phyloP scores from a whole-genome alignment of 345 rosid genomes.

The Eucalyptus lansdowneana region DNA sequence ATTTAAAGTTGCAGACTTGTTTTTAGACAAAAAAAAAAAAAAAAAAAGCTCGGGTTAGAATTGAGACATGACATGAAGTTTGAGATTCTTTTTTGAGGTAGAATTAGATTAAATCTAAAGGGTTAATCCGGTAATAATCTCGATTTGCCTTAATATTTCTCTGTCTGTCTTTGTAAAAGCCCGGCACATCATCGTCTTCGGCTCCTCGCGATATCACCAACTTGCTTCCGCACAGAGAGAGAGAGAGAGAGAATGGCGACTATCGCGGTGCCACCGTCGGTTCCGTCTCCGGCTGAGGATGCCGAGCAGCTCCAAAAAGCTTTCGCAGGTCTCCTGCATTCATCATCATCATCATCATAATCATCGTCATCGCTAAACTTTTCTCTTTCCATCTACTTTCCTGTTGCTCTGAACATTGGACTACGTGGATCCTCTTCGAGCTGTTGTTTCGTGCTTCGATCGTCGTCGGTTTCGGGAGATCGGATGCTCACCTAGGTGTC shows the following conservation, averaged over 20 bases:
- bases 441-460: neutral
- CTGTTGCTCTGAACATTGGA: neutral
- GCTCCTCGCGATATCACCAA: neutral
- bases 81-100: no score
- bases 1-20: no score
- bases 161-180: rapidly evolving
- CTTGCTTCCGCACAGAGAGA: neutral
- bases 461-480: neutral
- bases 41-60: rapidly evolving
- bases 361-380: neutral
- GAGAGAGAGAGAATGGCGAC: slow-evolving; percentile 43
- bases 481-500: neutral
- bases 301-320: slow-evolving; percentile 87
- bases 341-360: neutral
- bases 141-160: neutral
- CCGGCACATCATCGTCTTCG: neutral
- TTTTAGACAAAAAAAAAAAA: no score
- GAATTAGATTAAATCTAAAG: no score
- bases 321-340: slow-evolving; percentile 47
- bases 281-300: slow-evolving; percentile 74
- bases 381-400: neutral
- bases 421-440: neutral
- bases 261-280: slow-evolving; percentile 42
- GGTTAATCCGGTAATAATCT: neutral
- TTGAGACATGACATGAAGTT: no score